These are phyloP conservation scores for Lavandula angustifolia DNA, from an alignment of 257 asterid species.

Conservation along the genomic window DNA sequence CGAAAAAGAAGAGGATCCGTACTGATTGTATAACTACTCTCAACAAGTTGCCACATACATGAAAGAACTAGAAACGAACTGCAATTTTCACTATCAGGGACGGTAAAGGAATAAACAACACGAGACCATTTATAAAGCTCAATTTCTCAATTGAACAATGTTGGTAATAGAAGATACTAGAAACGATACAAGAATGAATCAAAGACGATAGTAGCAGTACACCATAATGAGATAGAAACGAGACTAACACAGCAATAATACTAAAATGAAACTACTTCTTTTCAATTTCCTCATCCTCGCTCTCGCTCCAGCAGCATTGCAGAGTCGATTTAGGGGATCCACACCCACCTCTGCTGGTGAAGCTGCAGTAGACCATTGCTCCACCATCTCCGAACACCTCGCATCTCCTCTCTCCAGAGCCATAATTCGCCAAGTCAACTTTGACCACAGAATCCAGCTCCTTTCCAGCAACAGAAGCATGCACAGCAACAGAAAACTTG, in stretches of 20 bases:
- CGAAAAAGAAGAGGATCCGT: no score
- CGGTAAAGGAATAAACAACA: no score
- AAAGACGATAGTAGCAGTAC: no score
- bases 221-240: no score
- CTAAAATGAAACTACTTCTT: conserved; percentile 35
- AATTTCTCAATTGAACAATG: no score
- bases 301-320: conserved; percentile 63
- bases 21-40: no score
- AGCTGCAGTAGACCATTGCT: conserved; percentile 50
- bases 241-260: background rate
- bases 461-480: conserved; percentile 45
- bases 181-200: no score
- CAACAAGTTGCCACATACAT: no score
- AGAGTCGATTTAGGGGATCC: conserved; percentile 73
- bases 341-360: conserved; percentile 44
- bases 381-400: conserved; percentile 58
- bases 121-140: no score
- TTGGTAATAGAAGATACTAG: no score
- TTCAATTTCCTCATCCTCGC: conserved; percentile 60
- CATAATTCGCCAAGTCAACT: conserved; percentile 45
- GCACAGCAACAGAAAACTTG: conserved; percentile 70
- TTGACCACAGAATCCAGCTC: conserved; percentile 35
- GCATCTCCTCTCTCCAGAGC: conserved; percentile 51
- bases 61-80: no score
- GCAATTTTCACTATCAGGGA: no score